phyloP scores from a whole-genome alignment of 371 early-diverging fungal genomes.

The Circinella umbellata region DNA sequence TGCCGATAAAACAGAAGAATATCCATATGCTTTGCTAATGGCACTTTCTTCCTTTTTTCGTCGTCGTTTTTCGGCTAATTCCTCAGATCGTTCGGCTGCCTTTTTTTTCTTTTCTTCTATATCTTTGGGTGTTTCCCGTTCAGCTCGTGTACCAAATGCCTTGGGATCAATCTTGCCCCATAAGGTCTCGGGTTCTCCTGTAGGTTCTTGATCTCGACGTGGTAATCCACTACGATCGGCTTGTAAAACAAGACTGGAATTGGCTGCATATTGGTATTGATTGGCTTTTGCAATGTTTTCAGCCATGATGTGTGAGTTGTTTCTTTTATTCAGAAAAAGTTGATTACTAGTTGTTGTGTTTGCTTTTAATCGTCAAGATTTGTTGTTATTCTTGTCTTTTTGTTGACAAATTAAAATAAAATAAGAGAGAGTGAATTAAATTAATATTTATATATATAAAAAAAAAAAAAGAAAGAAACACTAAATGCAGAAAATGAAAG shows the following conservation, averaged over 20 bases:
- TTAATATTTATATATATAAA: not conserved
- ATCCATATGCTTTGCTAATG: conserved; percentile 75
- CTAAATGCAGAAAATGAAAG: not conserved
- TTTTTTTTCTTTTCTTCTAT: conserved; percentile 73
- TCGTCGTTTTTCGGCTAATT: conserved; percentile 56
- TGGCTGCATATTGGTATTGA: conserved; percentile 92
- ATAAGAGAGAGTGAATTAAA: not conserved
- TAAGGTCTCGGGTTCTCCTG: conserved; percentile 94
- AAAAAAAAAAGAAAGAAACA: not conserved
- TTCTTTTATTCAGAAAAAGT: not conserved
- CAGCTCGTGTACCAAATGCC: conserved; percentile 86
- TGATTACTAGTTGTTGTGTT: not conserved
- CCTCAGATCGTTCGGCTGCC: conserved; percentile 50
- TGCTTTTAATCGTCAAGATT: not conserved
- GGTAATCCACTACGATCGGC: conserved; percentile 84
- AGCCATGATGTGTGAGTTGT: conserved; percentile 55
- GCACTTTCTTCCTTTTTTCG: conserved; percentile 66
- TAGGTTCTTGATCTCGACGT: conserved; percentile 91
- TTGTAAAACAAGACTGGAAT: conserved; percentile 92
- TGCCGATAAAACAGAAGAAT: conserved; percentile 83
- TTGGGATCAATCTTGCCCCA: conserved; percentile 85
- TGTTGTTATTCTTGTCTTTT: not conserved
- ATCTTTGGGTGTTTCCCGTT: conserved; percentile 69
- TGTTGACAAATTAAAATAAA: too few species aligned
- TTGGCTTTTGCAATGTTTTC: conserved; percentile 75